Evolutionary conservation across 208 protist genomes (phyloP).

Genomic region (Trypanosoma brucei): DNA sequence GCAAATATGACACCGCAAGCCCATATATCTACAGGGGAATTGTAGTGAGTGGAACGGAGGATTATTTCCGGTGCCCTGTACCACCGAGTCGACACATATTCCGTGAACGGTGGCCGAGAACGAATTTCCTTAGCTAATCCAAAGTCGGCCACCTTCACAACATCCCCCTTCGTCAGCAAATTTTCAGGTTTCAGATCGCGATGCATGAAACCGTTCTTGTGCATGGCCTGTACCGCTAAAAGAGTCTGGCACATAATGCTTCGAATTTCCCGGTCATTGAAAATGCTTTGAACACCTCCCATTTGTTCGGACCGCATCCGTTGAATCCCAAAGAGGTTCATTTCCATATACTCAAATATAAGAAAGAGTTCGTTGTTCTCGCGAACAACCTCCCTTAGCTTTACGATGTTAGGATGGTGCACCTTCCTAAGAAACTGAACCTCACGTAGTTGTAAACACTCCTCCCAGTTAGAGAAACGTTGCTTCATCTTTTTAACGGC

Average conservation of each 20-base stretch:
- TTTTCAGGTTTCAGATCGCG: conserved; percentile 94
- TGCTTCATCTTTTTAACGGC: conserved; percentile 99
- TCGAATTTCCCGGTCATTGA: conserved; percentile 92
- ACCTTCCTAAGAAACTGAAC: conserved; percentile 95
- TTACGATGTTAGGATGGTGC: conserved; percentile 96
- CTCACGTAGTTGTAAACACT: conserved; percentile 96
- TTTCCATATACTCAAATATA: conserved; percentile 97
- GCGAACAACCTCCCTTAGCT: conserved; percentile 97
- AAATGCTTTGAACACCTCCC: conserved; percentile 64
- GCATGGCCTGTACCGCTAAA: conserved; percentile 80
- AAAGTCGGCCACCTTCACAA: conserved; percentile 97
- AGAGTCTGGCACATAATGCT: conserved; percentile 93
- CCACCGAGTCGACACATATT: conserved; percentile 98
- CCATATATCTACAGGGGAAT: conserved; percentile 97
- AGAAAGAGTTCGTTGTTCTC: conserved; percentile 97
- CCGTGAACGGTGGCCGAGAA: conserved; percentile 94
- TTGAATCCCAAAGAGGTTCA: conserved; percentile 96
- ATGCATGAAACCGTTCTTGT: conserved; percentile 93
- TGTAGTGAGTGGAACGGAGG: conserved; percentile 96
- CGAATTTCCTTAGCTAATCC: conserved; percentile 95
- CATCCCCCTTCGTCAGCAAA: conserved; percentile 80
- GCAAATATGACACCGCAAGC: conserved; percentile 94
- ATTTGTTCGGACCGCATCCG: conserved; percentile 82
- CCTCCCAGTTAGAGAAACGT: conserved; percentile 96
- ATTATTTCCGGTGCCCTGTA: conserved; percentile 97